Evolutionary conservation across 148 eudicot species (phyloP).

Genomic region (Arbutus unedo): DNA sequence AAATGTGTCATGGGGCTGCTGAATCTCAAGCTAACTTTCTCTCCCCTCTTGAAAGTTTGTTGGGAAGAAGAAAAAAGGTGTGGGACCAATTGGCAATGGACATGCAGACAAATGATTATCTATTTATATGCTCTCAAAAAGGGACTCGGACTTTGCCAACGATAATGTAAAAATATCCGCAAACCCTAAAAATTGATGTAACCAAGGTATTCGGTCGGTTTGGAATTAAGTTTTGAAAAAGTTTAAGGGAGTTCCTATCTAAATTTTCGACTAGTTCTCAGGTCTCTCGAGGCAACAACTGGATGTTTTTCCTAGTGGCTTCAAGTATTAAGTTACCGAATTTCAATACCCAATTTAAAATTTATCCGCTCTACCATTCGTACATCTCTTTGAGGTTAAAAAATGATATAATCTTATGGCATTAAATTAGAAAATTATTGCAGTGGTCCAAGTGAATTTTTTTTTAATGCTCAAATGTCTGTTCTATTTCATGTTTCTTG

Average conservation of each 20-base stretch:
- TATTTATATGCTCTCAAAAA: neutral
- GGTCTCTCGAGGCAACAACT: no score
- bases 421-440: neutral
- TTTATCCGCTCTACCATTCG: no score
- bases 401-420: no score
- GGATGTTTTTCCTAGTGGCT: no score
- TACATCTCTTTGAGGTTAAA: no score
- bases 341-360: no score
- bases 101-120: neutral
- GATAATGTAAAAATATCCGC: neutral
- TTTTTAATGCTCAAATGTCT: neutral
- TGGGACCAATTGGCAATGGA: neutral
- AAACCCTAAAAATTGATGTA: no score
- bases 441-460: neutral
- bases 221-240: no score
- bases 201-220: no score
- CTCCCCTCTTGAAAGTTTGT: neutral
- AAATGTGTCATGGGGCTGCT: neutral
- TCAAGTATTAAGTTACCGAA: no score
- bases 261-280: no score
- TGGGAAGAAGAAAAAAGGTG: neutral
- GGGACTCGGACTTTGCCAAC: neutral
- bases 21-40: slow-evolving; percentile 2
- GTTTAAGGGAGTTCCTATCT: no score
- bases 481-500: neutral